Evolutionary conservation across 139 green algal species (phyloP).

Genomic region (Volvox reticuliferus): DNA sequence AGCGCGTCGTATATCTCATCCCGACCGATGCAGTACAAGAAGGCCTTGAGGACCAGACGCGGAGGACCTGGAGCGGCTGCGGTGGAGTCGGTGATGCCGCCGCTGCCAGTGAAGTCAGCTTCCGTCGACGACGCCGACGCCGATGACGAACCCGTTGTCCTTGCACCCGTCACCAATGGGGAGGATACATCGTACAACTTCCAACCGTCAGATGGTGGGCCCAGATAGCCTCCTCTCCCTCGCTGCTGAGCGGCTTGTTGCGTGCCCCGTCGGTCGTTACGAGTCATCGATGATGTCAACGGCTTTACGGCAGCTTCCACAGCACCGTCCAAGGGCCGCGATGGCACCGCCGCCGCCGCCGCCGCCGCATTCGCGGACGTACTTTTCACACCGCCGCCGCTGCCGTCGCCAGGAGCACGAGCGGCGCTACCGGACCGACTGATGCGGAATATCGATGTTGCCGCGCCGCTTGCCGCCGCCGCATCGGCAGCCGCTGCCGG

Average conservation of each 20-base stretch:
- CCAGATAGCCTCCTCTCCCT: background rate
- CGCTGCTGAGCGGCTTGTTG: background rate
- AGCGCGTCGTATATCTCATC: slow-evolving; percentile 31
- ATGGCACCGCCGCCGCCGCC: background rate
- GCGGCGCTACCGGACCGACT: background rate
- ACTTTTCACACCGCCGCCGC: background rate
- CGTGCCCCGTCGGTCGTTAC: background rate
- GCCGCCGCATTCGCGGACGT: background rate
- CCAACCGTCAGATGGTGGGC: background rate
- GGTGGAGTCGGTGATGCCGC: background rate
- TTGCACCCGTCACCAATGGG: background rate
- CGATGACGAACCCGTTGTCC: background rate
- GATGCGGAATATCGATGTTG: background rate
- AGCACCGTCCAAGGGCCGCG: background rate
- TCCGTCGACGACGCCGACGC: background rate
- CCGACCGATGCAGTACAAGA: slow-evolving; percentile 37
- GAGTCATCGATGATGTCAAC: background rate
- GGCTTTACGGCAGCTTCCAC: background rate
- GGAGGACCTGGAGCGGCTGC: background rate
- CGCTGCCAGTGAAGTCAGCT: background rate
- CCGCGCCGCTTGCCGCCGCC: background rate
- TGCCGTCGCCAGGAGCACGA: background rate
- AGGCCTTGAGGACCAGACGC: background rate
- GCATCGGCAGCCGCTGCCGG: background rate
- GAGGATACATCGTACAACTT: background rate